phyloP scores from a whole-genome alignment of 2,329 filamentous ascomycete species.

The Sporothrix phasma region DNA sequence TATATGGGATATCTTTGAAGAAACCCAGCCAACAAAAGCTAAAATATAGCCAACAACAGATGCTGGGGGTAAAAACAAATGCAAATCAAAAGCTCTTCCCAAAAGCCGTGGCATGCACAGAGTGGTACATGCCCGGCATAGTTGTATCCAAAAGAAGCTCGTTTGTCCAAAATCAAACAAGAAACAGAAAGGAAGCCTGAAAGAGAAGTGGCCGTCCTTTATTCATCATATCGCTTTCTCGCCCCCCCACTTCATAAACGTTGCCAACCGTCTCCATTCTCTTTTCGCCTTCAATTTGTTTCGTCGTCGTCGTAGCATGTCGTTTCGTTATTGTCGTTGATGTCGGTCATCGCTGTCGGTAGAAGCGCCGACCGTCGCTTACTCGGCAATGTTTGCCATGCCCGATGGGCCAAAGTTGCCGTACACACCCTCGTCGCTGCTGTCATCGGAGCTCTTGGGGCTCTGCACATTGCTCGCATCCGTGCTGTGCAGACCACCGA shows the following conservation, averaged over 20 bases:
- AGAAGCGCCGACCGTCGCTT: not conserved
- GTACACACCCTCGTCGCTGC: constrained; percentile 48
- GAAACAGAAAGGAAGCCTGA: not conserved
- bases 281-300: not conserved
- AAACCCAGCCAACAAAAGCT: not conserved
- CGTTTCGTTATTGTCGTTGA: not conserved
- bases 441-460: constrained; percentile 38
- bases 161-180: not conserved
- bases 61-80: not conserved
- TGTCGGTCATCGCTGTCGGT: not conserved
- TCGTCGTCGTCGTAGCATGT: not conserved
- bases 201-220: not conserved
- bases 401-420: constrained; percentile 29
- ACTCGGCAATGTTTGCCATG: constrained; percentile 23
- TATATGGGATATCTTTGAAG: constrained; percentile 7
- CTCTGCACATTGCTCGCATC: constrained; percentile 44
- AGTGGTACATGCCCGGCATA: not conserved
- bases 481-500: constrained; percentile 36
- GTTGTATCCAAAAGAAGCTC: not conserved
- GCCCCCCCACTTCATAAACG: not conserved
- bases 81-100: not conserved
- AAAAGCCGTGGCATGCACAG: not conserved
- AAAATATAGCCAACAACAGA: not conserved
- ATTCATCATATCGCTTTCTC: not conserved
- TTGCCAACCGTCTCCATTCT: not conserved